Base-by-base conservation (phyloP, 148 eudicot genomes). In the Pharnaceum exiguum region DNA sequence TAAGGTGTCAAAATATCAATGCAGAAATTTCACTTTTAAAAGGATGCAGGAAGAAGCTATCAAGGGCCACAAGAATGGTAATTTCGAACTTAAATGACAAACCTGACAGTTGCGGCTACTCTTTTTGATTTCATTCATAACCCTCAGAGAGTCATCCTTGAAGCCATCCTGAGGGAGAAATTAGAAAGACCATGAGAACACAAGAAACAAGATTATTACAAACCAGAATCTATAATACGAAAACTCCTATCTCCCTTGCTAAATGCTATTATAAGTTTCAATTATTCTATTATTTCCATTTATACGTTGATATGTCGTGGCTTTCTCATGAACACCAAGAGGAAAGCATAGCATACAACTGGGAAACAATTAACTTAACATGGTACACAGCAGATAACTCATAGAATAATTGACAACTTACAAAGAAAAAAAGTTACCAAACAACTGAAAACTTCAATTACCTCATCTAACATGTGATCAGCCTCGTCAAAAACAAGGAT, bases 401-500 rank as follows among this genome's bases (percentile, higher is more conserved):
- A n/a, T n/a, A n/a, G n/a, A n/a, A n/a, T n/a, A n/a, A n/a, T n/a
- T 27, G 25, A 7, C 21, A n/a, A 27, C 7, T 46, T 21, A 10
- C 16, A 44, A 18, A 39, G 52, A 68, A 1, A 44, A 3, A 9
- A 23, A 43, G 9, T 8, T 21, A 54, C 27, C 15, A 8, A 15
- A 7, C 24, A 3, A 36, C 19, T 19, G 44, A 42, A 27, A 9
- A 54, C 21, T 4, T 26, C 25, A 17, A 32, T 54, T 80, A 84
- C 97, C 93, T 77, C 90, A 24, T 81, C 97, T 67, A 91, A 65
- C 93, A 91, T 91, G 70, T 87, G 96, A 71, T 87, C 97, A 59
- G 97, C 97, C 74, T 91, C 94, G 40, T 87, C 96, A 75, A 82
- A 91, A 46, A 91, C 97, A 63, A 91, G 95, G 75, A 91, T 81